A percentile compares a stretch with the other conserved stretches of the same genome.
Evolutionary conservation across 441 rosid species (phyloP).

Genomic region (Euphorbia schlechtendalii): DNA sequence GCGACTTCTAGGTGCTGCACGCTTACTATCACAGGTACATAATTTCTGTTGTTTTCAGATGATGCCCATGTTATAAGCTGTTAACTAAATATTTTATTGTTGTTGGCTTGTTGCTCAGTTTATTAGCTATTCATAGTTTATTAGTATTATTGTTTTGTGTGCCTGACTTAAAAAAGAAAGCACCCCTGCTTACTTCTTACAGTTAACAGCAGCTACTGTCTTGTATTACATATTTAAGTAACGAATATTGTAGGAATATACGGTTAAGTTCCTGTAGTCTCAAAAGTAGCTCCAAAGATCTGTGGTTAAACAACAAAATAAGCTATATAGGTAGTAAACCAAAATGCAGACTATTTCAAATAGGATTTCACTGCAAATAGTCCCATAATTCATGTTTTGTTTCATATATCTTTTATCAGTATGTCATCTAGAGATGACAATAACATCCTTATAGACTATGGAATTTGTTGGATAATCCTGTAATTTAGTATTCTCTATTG

Average conservation of each 20-base stretch:
- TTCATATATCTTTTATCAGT: not conserved
- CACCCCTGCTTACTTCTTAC: not conserved
- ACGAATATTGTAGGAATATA: not conserved
- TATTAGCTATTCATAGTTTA: not conserved
- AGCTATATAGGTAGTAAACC: not conserved
- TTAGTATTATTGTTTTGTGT: not conserved
- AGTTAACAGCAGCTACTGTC: not conserved
- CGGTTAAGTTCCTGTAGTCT: not conserved
- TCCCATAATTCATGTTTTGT: not conserved
- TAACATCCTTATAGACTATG: not conserved
- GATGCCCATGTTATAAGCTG: not conserved
- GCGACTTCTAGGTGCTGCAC: constrained; percentile 66
- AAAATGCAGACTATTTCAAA: no score
- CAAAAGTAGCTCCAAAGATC: not conserved
- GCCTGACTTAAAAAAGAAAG: not conserved
- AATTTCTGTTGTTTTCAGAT: constrained; percentile 4
- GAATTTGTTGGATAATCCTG: not conserved
- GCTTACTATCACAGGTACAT: constrained; percentile 65
- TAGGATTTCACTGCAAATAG: no score
- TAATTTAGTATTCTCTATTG: constrained; percentile 5
- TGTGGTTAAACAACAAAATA: not conserved
- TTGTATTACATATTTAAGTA: not conserved
- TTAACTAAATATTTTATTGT: no score
- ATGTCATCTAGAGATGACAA: not conserved
- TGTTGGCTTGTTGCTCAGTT: not conserved